Evolutionary conservation across 106 monocot genomes (phyloP).

Genomic region (Dendrobium chrysotoxum): DNA sequence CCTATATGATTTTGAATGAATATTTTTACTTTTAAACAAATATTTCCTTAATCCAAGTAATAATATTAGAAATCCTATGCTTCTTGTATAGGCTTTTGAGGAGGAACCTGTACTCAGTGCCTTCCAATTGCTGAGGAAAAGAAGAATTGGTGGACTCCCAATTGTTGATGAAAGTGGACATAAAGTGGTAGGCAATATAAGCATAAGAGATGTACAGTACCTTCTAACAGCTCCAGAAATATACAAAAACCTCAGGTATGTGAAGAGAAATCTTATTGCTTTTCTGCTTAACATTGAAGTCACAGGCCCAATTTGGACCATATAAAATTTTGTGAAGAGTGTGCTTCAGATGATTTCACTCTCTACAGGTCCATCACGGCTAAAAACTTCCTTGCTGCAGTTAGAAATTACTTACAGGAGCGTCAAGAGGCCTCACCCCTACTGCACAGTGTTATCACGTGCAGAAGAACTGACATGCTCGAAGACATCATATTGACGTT

Average conservation of each 20-base stretch:
- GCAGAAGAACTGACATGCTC: conserved; percentile 63
- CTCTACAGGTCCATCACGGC: conserved; percentile 68
- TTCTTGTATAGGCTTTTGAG: conserved; percentile 44
- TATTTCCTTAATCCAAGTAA: neutral
- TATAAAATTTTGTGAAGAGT: too few relatives aligned
- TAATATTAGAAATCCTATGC: neutral
- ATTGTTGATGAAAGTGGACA: conserved; percentile 55
- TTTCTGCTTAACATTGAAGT: neutral
- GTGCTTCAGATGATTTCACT: too few relatives aligned
- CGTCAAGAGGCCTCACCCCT: conserved; percentile 57
- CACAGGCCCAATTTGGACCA: neutral
- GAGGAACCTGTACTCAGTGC: conserved; percentile 82
- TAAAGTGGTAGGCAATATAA: conserved; percentile 81
- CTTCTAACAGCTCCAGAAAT: conserved; percentile 82
- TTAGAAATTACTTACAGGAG: conserved; percentile 49
- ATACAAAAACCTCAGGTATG: conserved; percentile 83
- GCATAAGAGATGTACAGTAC: conserved; percentile 96
- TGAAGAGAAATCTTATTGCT: neutral
- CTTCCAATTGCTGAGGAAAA: conserved; percentile 73
- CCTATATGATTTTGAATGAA: neutral
- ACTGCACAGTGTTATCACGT: conserved; percentile 60
- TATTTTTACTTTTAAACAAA: neutral
- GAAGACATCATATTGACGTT: conserved; percentile 74
- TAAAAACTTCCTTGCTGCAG: conserved; percentile 68
- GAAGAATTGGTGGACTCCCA: conserved; percentile 80